These are phyloP conservation scores for Bertia moriformis DNA, from an alignment of 2,329 filamentous ascomycete genomes.

Conservation along the genomic window DNA sequence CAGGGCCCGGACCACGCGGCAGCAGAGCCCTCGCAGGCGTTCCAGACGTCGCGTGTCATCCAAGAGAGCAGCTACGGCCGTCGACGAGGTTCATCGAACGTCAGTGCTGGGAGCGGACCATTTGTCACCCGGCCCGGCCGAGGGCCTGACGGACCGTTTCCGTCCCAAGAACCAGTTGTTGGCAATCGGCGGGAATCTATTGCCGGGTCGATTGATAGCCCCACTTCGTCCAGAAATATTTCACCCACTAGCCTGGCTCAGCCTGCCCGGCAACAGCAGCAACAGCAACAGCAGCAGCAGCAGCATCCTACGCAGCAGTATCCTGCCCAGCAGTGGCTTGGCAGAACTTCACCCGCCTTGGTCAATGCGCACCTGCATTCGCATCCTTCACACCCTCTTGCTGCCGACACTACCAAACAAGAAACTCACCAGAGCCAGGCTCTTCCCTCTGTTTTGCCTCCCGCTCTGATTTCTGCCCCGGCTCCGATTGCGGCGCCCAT, in stretches of 20 bases:
- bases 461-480: too few relatives aligned
- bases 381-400: too few relatives aligned
- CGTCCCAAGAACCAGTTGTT: conserved; percentile 25
- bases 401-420: too few relatives aligned
- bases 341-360: conserved; percentile 3
- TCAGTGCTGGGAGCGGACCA: conserved; percentile 70
- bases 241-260: conserved; percentile 19
- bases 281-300: conserved; percentile 10
- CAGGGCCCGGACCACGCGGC: conserved; percentile 43
- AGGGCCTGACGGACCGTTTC: conserved; percentile 24
- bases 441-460: conserved; percentile 9
- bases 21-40: conserved; percentile 72
- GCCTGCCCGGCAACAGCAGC: conserved; percentile 9
- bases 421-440: conserved; percentile 20
- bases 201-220: conserved; percentile 32
- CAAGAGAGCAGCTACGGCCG: conserved; percentile 58
- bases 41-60: conserved; percentile 62
- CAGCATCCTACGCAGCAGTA: conserved; percentile 24
- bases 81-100: conserved; percentile 75
- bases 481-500: conserved; percentile 15
- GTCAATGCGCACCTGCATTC: conserved; percentile 13
- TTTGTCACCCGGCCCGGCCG: conserved; percentile 45
- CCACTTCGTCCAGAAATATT: conserved; percentile 29
- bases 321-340: conserved; percentile 1
- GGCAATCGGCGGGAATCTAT: conserved; percentile 33